Evolutionary conservation across 2,329 filamentous ascomycete genomes (phyloP).

Genomic region (Talaromyces sp.): DNA sequence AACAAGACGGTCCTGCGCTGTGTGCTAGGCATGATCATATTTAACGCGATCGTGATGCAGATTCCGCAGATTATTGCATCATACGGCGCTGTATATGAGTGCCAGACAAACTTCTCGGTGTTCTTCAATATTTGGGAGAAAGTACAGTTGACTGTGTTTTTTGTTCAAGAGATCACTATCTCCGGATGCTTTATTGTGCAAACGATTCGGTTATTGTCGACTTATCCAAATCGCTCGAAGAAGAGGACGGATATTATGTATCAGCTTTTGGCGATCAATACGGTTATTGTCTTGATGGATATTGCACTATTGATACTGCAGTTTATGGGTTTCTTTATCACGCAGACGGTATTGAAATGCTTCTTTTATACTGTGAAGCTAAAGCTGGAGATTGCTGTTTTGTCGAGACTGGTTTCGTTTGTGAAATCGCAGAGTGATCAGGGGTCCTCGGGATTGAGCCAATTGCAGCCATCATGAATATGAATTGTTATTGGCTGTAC

Average conservation of each 20-base stretch:
- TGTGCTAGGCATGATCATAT: slow-evolving; percentile 17
- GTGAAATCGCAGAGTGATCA: neutral
- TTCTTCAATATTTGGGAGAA: slow-evolving; percentile 16
- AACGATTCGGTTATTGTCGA: slow-evolving; percentile 7
- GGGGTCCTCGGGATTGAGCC: neutral
- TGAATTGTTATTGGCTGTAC: too few species aligned
- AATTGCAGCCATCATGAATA: neutral
- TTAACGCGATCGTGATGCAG: slow-evolving; percentile 10
- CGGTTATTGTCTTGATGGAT: slow-evolving; percentile 15
- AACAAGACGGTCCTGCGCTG: slow-evolving; percentile 5
- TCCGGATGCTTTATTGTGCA: slow-evolving; percentile 13
- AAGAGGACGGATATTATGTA: slow-evolving; percentile 15
- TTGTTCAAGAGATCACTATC: slow-evolving; percentile 17
- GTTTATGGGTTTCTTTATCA: slow-evolving; percentile 5
- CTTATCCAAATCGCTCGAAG: slow-evolving; percentile 7
- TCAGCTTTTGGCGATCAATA: slow-evolving; percentile 15
- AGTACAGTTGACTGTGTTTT: slow-evolving; percentile 15
- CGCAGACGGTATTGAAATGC: slow-evolving; percentile 13
- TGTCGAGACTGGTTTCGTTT: slow-evolving; percentile 7
- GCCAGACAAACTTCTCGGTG: neutral
- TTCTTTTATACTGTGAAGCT: slow-evolving; percentile 17
- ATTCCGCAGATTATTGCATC: slow-evolving; percentile 14
- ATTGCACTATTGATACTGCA: slow-evolving; percentile 14
- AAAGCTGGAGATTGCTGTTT: slow-evolving; percentile 13
- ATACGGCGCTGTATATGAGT: slow-evolving; percentile 14